phyloP scores from a whole-genome alignment of 257 asterid species.

The Ophiorrhiza pumila region DNA sequence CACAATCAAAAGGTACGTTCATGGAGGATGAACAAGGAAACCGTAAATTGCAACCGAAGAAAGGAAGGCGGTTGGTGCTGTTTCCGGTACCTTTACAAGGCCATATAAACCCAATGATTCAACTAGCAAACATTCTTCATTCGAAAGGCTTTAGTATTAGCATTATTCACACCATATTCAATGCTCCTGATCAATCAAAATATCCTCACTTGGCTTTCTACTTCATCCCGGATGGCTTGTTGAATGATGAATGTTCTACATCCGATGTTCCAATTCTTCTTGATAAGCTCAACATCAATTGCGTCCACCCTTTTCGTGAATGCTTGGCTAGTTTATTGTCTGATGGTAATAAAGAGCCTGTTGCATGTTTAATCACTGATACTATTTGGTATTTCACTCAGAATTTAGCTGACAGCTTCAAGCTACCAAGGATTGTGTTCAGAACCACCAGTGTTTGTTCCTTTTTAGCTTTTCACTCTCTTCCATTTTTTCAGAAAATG shows the following conservation, averaged over 20 bases:
- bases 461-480: constrained; percentile 9
- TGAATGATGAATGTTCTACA: constrained; percentile 5
- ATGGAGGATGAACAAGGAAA: constrained; percentile 1
- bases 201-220: constrained; percentile 22
- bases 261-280: constrained; percentile 7
- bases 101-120: constrained; percentile 29
- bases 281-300: constrained; percentile 8
- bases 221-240: constrained; percentile 11
- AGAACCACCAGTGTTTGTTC: constrained; percentile 28
- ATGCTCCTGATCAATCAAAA: constrained; percentile 8
- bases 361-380: constrained; percentile 21
- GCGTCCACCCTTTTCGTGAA: constrained; percentile 8
- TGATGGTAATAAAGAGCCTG: background rate
- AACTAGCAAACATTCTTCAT: constrained; percentile 21
- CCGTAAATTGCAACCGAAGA: background rate
- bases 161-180: constrained; percentile 22
- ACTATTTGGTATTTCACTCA: constrained; percentile 19
- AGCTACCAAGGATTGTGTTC: constrained; percentile 22
- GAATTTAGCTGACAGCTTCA: constrained; percentile 5
- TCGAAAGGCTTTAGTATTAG: constrained; percentile 13
- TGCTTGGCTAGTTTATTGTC: constrained; percentile 14
- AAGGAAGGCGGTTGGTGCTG: constrained; percentile 11
- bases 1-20: background rate
- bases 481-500: constrained; percentile 11
- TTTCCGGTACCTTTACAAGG: constrained; percentile 25